These are phyloP conservation scores for Coniferiporia weirii DNA, from an alignment of 1,284 basidiomycete genomes.

Conservation along the genomic window DNA sequence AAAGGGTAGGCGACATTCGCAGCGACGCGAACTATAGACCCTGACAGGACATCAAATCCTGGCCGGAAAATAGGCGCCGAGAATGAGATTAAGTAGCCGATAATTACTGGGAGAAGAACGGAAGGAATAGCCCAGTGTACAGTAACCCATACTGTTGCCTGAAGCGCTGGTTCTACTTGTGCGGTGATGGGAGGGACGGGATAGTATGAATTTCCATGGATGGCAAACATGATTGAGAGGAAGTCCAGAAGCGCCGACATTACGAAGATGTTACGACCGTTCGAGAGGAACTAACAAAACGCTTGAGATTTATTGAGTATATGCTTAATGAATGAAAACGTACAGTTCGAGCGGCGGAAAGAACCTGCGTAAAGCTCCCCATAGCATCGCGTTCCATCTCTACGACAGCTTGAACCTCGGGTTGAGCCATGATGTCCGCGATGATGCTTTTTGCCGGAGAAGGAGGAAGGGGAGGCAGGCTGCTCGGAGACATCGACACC, in stretches of 20 bases:
- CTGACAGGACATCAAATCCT: constrained; percentile 54
- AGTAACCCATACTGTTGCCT: constrained; percentile 44
- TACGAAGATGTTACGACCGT: constrained; percentile 16
- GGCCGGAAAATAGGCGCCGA: constrained; percentile 20
- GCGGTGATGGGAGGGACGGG: constrained; percentile 41
- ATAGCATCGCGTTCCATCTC: constrained; percentile 3
- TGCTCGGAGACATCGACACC: constrained; percentile 31
- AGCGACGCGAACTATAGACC: constrained; percentile 54
- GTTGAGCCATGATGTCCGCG: constrained; percentile 1
- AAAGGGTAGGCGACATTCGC: constrained; percentile 43
- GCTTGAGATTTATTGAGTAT: background rate
- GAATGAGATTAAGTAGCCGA: constrained; percentile 57
- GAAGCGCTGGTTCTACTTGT: constrained; percentile 39
- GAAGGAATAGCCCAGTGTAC: constrained; percentile 48
- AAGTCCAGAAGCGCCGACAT: constrained; percentile 16
- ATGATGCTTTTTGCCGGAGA: constrained; percentile 24
- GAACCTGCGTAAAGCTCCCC: background rate
- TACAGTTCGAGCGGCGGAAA: constrained; percentile 5
- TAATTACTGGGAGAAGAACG: constrained; percentile 46
- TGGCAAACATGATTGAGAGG: constrained; percentile 19
- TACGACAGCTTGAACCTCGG: constrained; percentile 9
- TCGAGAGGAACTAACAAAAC: constrained; percentile 12
- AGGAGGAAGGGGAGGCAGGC: constrained; percentile 32
- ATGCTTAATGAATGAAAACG: background rate
- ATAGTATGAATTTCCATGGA: constrained; percentile 24